Evolutionary conservation across 495 filamentous ascomycete genomes (phyloP).

Genomic region (Diplogelasinospora grovesii): DNA sequence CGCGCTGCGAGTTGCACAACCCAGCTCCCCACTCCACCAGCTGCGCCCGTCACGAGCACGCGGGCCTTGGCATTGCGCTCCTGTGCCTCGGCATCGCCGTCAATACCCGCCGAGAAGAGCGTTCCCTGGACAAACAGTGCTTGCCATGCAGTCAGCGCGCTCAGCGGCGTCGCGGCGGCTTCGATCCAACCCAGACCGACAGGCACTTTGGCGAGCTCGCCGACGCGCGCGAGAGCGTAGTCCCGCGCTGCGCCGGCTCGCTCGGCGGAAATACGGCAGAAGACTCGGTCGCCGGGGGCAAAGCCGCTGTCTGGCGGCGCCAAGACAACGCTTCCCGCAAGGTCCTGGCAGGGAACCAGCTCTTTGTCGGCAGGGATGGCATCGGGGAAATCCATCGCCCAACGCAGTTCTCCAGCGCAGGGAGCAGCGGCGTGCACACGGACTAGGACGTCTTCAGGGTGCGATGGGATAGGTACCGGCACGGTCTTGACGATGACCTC

Average conservation of each 20-base stretch:
- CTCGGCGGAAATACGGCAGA: constrained; percentile 41
- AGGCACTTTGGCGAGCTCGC: constrained; percentile 40
- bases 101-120: constrained; percentile 17
- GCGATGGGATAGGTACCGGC: constrained; percentile 21
- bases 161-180: constrained; percentile 51
- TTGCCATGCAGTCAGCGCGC: constrained; percentile 58
- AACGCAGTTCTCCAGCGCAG: constrained; percentile 50
- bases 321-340: constrained; percentile 31
- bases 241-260: constrained; percentile 52
- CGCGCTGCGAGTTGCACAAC: constrained; percentile 47
- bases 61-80: constrained; percentile 44
- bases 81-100: constrained; percentile 32
- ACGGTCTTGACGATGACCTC: constrained; percentile 16
- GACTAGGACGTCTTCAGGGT: constrained; percentile 50
- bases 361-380: constrained; percentile 32
- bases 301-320: constrained; percentile 48
- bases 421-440: constrained; percentile 51
- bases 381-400: constrained; percentile 37
- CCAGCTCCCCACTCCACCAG: constrained; percentile 54
- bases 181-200: constrained; percentile 45
- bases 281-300: constrained; percentile 51
- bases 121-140: constrained; percentile 41
- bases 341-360: constrained; percentile 50
- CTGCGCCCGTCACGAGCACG: constrained; percentile 63
- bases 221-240: constrained; percentile 36